Evolutionary conservation across 495 filamentous ascomycete genomes (phyloP).

Genomic region (Sordaria brevicollis): DNA sequence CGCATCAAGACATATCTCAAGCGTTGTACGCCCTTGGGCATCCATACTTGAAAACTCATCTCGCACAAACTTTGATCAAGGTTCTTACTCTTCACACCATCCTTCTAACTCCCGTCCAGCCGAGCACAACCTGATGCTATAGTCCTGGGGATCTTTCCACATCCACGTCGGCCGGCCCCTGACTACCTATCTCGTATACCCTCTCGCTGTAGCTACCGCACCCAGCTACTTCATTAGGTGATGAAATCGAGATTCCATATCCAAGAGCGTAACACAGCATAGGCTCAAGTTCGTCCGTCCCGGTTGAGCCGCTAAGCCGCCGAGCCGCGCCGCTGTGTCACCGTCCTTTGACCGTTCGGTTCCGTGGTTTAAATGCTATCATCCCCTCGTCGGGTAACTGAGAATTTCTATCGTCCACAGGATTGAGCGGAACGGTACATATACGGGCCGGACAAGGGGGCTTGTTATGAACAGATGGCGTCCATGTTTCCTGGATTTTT

Average conservation of each 20-base stretch:
- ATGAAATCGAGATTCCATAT: not conserved
- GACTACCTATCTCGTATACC: not conserved
- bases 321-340: not conserved
- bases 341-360: not conserved
- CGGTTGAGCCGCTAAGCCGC: not conserved
- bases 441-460: not conserved
- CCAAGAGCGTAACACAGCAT: not conserved
- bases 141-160: not conserved
- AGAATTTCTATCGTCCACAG: not conserved
- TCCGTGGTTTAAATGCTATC: not conserved
- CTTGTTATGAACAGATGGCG: no score
- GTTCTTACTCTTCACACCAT: not conserved
- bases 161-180: not conserved
- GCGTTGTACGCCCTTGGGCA: not conserved
- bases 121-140: not conserved
- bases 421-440: not conserved
- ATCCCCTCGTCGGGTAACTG: not conserved
- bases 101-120: not conserved
- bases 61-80: not conserved
- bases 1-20: not conserved
- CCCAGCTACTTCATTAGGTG: not conserved
- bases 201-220: not conserved
- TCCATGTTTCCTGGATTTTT: not conserved
- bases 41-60: not conserved
- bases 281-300: not conserved